These are phyloP conservation scores for Salix dunnii DNA, from an alignment of 345 rosid species.

Conservation along the genomic window DNA sequence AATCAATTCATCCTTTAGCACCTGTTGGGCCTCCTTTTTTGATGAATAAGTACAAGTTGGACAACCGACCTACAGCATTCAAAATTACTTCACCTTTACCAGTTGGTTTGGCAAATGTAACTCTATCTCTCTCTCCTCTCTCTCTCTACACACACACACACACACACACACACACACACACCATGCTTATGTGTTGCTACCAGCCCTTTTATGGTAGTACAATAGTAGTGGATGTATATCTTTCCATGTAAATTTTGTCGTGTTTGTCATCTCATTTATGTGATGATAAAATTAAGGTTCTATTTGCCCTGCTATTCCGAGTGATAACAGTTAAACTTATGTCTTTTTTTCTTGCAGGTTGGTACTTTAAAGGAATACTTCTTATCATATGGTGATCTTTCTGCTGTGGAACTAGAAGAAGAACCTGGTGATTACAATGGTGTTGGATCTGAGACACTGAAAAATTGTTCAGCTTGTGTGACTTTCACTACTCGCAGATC, in stretches of 20 bases:
- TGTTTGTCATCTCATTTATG: background rate
- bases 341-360: constrained; percentile 40
- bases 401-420: constrained; percentile 65
- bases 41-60: constrained; percentile 69
- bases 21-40: constrained; percentile 35
- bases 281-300: background rate
- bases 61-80: constrained; percentile 76
- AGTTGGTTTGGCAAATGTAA: constrained; percentile 66
- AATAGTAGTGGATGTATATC: background rate
- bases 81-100: constrained; percentile 77
- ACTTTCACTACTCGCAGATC: constrained; percentile 56
- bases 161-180: no score
- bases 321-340: constrained; percentile 13
- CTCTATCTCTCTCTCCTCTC: constrained; percentile 26
- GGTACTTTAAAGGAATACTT: constrained; percentile 67
- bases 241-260: background rate
- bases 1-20: constrained; percentile 30
- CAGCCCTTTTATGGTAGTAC: background rate
- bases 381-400: constrained; percentile 65
- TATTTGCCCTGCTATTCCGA: background rate
- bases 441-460: constrained; percentile 32
- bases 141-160: no score
- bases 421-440: constrained; percentile 29
- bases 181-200: background rate
- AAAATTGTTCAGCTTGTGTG: constrained; percentile 47